Base-by-base conservation (phyloP, 2,329 filamentous ascomycete species). In the Sodiomyces alkalinus region DNA sequence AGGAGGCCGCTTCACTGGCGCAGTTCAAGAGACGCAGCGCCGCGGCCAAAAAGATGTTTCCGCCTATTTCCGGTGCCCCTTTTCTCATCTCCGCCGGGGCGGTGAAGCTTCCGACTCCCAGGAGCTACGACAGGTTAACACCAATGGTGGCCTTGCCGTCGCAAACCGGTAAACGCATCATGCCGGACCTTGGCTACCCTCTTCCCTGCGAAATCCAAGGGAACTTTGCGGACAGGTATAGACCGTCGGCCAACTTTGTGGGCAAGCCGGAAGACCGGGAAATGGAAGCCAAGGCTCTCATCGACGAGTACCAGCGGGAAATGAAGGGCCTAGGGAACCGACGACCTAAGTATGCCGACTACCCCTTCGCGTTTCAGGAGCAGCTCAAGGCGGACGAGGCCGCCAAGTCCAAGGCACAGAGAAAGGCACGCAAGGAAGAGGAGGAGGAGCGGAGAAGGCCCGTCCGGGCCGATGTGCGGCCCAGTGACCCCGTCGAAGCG, bases 381-480 rank as follows among this genome's bases (percentile, higher is more conserved):
- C 57, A 60, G 35, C 47, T 61, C 9, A 59, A 59, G 30, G 52
- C 56, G 4, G 57, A 61, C 20, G 57, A 61, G 32, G 54, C 56
- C 5, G 45, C 47, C 2, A 60, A 53, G 33, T 58, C 58, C 36
- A 62, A 62, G 36, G 53, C 53, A 2, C 58, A 57, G 33, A 56
- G 57, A 33, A 59, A 53, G 33, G 55, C 54, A n/a, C 53, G 55
- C 31, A 58, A 55, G 34, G 51, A 58, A 22, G 33, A 46, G 28
- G 54, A 58, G 31, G 50, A 52, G 31, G 57, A 52, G 32, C 46
- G 50, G 13, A 49, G 41, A 19, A 59, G 56, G 27, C 52, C 54
- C 27, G 44, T 58, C 15, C 59, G 60, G n/a, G 36, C 56, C 17
- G 48, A 51, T 4, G 50, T 42, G 4, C 58, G 60, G 5, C 66